These are phyloP conservation scores for Entomophthora muscae DNA, from an alignment of 371 early-diverging fungal species.

Conservation along the genomic window DNA sequence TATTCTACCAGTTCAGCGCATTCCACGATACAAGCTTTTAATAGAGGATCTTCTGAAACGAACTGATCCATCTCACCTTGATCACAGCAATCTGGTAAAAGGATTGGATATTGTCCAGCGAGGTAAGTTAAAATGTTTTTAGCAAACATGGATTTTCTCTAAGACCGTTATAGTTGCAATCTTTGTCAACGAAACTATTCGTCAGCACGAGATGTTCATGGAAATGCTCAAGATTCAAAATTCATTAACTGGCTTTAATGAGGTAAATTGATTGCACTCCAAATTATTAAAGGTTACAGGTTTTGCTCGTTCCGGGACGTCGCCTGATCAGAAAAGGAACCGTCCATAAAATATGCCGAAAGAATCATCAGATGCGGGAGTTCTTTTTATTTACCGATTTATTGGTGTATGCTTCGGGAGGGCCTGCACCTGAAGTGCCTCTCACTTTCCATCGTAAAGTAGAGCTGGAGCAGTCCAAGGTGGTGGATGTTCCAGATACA, in stretches of 20 bases:
- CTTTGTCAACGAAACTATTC: slow-evolving; percentile 54
- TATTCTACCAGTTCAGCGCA: slow-evolving; percentile 66
- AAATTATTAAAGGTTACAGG: too few species aligned
- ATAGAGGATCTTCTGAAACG: slow-evolving; percentile 41
- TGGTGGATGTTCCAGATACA: slow-evolving; percentile 30
- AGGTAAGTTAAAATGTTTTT: slow-evolving; percentile 23
- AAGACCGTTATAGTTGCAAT: slow-evolving; percentile 26
- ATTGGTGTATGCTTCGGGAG: slow-evolving; percentile 38
- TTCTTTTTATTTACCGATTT: slow-evolving; percentile 56
- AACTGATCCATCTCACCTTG: slow-evolving; percentile 40
- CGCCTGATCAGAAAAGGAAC: slow-evolving; percentile 32
- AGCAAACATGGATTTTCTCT: slow-evolving; percentile 3
- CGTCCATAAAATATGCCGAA: slow-evolving; percentile 47
- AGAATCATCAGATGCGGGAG: slow-evolving; percentile 35
- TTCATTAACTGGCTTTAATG: slow-evolving; percentile 29
- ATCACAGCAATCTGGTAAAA: slow-evolving; percentile 25
- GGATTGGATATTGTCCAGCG: slow-evolving; percentile 35
- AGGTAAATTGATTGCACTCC: too few species aligned
- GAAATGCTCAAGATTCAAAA: slow-evolving; percentile 47
- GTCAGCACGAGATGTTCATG: slow-evolving; percentile 47
- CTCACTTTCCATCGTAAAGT: slow-evolving; percentile 39
- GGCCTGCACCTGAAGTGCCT: slow-evolving; percentile 10
- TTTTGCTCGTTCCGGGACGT: slow-evolving; percentile 42
- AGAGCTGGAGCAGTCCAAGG: slow-evolving; percentile 31
- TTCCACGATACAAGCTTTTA: slow-evolving; percentile 59